Conservation (phyloP, 768 basidiomycete genomes). For the Termitomyces sp. region DNA sequence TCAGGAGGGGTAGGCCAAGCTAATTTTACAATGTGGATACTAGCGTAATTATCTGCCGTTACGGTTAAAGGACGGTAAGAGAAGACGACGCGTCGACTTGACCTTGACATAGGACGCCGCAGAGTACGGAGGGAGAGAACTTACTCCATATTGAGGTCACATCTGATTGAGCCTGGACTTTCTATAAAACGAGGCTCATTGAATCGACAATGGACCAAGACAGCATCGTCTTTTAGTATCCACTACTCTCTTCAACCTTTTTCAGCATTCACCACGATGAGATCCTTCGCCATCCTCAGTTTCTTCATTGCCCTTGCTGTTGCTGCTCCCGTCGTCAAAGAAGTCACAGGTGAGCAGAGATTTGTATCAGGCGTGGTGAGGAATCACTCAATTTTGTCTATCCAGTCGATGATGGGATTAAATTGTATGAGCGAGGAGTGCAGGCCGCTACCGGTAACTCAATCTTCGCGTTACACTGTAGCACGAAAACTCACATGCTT, state of each 20-base stretch:
- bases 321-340: slow-evolving; percentile 4
- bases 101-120: background rate
- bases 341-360: background rate
- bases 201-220: background rate
- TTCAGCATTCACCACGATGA: slow-evolving; percentile 1
- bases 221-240: slow-evolving; percentile 1
- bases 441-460: background rate
- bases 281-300: slow-evolving; percentile 1
- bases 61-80: background rate
- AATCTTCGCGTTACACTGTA: too few relatives aligned
- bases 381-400: background rate
- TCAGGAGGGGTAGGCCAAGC: background rate
- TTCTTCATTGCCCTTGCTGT: slow-evolving; percentile 6
- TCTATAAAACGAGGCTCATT: background rate
- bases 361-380: background rate
- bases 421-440: background rate
- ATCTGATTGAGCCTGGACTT: background rate
- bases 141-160: background rate
- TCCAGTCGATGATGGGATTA: background rate
- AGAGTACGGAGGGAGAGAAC: background rate
- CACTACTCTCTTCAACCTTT: background rate
- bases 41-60: background rate
- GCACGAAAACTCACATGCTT: background rate
- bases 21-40: background rate
- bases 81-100: background rate